Evolutionary conservation across 768 basidiomycete genomes (phyloP), one percentile per base, ranked within the genome.

Genomic region (Tricholoma matsutake): DNA sequence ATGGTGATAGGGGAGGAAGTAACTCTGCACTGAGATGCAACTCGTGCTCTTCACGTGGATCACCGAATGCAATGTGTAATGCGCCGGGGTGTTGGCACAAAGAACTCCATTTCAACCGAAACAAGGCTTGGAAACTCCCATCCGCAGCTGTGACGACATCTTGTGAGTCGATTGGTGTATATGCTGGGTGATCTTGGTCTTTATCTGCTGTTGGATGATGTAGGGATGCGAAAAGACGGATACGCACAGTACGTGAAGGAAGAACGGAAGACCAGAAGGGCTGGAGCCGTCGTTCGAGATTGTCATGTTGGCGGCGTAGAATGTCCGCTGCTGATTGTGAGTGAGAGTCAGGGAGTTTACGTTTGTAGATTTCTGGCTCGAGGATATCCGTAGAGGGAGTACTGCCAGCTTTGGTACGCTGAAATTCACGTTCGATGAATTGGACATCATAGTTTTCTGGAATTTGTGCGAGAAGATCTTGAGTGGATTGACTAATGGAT

Each of bases 231-330:
- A 83, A 89, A n/a, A 95, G 67, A 20, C 84, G 78, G 4, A 95
- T 66, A 14, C 83, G 81, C 7, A 95, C 76, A 2, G 74, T 81
- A 16, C 92, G 83, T 25, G 83, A 79, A 9, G 88, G 68, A 0
- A 96, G 76, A 0, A 84, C 85, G 4, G 86, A 85, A 2, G 88
- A 83, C 92, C 92, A 95, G 73, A 96, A 94, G 0, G 88, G 85
- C 53, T 83, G 85, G 25, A 96, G 75, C 0, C 94, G 86, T 5
- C 80, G 72, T 68, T 94, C 90, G 4, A 96, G 80, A 66, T 95
- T 96, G 11, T 79, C 78, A 63, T 94, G 88, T 56, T 88, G 78
- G 25, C 82, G 79, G 3, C 78, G 81, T 16, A 89, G 68, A 28
- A 70, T 61, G 2, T 74, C 73, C 4, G 70, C 57, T 3, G 72